Percentiles rank a stretch among this genome's conserved stretches.
phyloP scores from a whole-genome alignment of 768 basidiomycete species.

The Panellus pusillus region DNA sequence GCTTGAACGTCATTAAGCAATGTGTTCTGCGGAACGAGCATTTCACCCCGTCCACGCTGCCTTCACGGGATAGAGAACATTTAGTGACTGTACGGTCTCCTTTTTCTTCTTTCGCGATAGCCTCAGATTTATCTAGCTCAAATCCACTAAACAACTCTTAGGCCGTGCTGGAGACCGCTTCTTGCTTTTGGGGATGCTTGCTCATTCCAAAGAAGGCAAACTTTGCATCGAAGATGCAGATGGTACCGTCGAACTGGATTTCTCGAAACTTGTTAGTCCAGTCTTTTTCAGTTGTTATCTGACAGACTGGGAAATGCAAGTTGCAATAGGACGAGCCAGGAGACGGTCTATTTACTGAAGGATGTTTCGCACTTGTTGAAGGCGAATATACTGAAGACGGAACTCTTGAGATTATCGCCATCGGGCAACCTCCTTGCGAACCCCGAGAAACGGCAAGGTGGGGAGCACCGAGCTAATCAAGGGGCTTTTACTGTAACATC shows the following conservation, averaged over 20 bases:
- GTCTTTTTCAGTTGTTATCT: background rate
- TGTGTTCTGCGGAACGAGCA: conserved; percentile 94
- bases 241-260: conserved; percentile 85
- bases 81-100: conserved; percentile 73
- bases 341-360: conserved; percentile 95
- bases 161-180: conserved; percentile 90
- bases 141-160: conserved; percentile 93
- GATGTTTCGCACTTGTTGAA: conserved; percentile 92
- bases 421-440: conserved; percentile 98
- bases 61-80: conserved; percentile 82
- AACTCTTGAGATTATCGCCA: conserved; percentile 83
- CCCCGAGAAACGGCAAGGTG: conserved; percentile 81
- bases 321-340: conserved; percentile 75
- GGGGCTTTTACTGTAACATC: background rate
- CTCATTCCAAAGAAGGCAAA: conserved; percentile 86
- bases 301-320: conserved; percentile 21
- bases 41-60: conserved; percentile 93
- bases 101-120: background rate
- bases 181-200: conserved; percentile 89
- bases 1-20: conserved; percentile 90
- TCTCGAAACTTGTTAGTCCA: conserved; percentile 73
- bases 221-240: conserved; percentile 93
- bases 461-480: conserved; percentile 16
- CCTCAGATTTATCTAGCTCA: conserved; percentile 53
- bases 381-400: conserved; percentile 96